Evolutionary conservation across 345 rosid species (phyloP), one percentile per base, ranked within the genome.

Genomic region (Euphorbia pulcherrima): DNA sequence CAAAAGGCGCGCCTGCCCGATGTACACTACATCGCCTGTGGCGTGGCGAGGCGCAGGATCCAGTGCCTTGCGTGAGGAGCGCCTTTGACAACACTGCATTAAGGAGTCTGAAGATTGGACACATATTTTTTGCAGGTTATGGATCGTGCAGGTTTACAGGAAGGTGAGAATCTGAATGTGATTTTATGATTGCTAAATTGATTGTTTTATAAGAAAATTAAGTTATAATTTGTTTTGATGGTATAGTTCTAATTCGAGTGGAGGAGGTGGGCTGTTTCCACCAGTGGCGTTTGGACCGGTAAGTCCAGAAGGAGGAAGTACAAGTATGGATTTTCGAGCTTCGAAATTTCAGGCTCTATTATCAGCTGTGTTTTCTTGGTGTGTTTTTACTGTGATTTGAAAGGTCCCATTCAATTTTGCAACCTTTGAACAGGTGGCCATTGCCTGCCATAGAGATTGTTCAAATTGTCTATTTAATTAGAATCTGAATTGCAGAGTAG

Each of bases 71-170:
- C n/a, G n/a, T n/a, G n/a, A n/a, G n/a, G n/a, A n/a, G n/a, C n/a
- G n/a, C n/a, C n/a, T n/a, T n/a, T n/a, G n/a, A n/a, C n/a, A n/a
- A n/a, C n/a, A n/a, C n/a, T n/a, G n/a, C n/a, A n/a, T n/a, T n/a
- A n/a, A n/a, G n/a, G n/a, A n/a, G n/a, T 64, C 70, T 65, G 24
- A 16, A 11, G 52, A 44, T 66, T 8, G 33, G 23, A 35, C 17
- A 13, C 21, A 1, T 28, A 35, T 23, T 24, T 53, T 39, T 64
- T 85, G 81, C 84, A 92, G 98, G 98, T 81, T 63, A 83, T 74
- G 86, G 84, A 65, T 74, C 88, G 61, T 92, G 98, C 68, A 66
- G 64, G 30, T 92, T 80, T 73, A 75, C 90, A 0, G 96, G 98
- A 82, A 92, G 98, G 98, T 92, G 77, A 83, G 79, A 41, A 65